Base-by-base conservation (phyloP, 768 basidiomycete species). In the Leccinum rimulosum region DNA sequence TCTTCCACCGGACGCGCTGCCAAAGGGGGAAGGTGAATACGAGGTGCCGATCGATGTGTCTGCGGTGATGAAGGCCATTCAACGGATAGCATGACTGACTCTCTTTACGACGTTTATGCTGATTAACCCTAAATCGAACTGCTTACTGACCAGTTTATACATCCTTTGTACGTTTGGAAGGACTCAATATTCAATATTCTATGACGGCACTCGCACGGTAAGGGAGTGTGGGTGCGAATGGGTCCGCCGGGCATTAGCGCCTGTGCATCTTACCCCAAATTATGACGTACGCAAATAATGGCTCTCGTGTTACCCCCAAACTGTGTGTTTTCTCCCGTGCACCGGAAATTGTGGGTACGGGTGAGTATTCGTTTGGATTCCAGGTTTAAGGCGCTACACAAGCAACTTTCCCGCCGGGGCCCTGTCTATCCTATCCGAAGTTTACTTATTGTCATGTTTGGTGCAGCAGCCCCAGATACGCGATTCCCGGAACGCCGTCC, bases 51-150 rank as follows among this genome's bases (percentile, higher is more conserved):
- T 84, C 33, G 76, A 82, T 57, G 72, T 70, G 8, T 55, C 72
- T n/a, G 76, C 78, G 15, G 67, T 84, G n/a, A 68, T 77, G 15
- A 69, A 74, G 25, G 68, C 73, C 11, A 76, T 84, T 31, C 71
- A 47, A 54, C 64, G 57, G 9, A 38, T 61, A 15, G 36, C 54
- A 47, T 64, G 50, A 54, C 15, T 38, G 36, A 38, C 17, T 40
- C 38, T 40, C 38, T 17, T 17, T 40, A 40, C 17, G 17, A 40
- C 8, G 8, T 17, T 40, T 8, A 17, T 17, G 17, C 38, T 40
- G 43, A 45, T 45, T 12, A 19, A 19, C 43, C 19, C 43, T 45
- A 19, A 11, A 45, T 45, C 11, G 43, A 45, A 19, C 19, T 19
- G 43, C 10, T 11, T 45, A 19, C 43, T 45, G 40, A 40, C 40